Base-by-base conservation (phyloP, 805 yeast genomes). In the Priceomyces melissophilus region DNA sequence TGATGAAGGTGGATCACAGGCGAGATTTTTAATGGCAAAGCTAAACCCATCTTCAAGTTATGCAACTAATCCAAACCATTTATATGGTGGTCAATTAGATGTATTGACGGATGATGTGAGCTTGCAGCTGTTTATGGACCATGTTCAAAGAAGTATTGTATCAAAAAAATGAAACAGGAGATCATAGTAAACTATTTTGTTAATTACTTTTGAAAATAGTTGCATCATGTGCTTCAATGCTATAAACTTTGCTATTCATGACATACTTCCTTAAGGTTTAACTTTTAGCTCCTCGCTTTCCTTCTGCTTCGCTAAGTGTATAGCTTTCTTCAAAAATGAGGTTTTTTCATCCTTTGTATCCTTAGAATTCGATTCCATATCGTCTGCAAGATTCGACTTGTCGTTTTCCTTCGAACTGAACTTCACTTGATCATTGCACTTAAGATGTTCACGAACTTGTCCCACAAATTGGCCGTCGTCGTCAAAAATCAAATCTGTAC, bases 1-100 rank as follows among this genome's bases (percentile, higher is more conserved):
- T 17, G 86, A 82, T 50, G 87, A 81, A 56, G 87, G 87, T 40
- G 87, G 87, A 3, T 81, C 87, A 0, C 88, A 82, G 54, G 87
- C 87, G 0, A 71, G 88, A 60, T 82, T 82, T 57, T 65, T 82
- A 41, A 78, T 78, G 71, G 82, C 87, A 2, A 81, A 81, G 59
- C 65, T 82, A 51, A 82, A 82, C 58, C 87, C 88, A 10, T 73
- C 84, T 3, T 79, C 81, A 2, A 72, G 73, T 35, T 79, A 81
- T 55, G 53, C 61, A 6, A 67, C 75, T 26, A 49, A 67, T 37
- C 69, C 69, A 10, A 59, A 53, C 40, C 63, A 63, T 37, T 36
- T 55, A 50, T 52, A 58, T 45, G 59, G 55, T 5, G 58, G 52
- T 16, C 62, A 60, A 35, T 46, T 53, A 26, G 71, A 61, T 41